phyloP scores from a whole-genome alignment of 768 basidiomycete species.

The Termitomyces sp. region DNA sequence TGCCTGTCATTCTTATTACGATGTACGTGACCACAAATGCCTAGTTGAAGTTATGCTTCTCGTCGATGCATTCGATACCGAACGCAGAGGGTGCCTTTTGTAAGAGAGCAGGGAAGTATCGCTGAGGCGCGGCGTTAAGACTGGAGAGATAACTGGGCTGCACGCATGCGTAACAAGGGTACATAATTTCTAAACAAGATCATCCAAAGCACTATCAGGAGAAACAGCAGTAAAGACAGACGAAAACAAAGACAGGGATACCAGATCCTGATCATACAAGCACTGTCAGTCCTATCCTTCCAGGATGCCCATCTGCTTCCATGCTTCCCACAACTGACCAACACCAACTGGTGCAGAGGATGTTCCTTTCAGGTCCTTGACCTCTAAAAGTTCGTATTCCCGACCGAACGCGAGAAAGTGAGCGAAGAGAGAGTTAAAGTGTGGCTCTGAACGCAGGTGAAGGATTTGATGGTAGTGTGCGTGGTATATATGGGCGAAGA shows the following conservation, averaged over 20 bases:
- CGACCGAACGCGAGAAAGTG: conserved; percentile 96
- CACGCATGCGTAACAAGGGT: neutral
- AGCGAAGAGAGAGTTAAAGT: conserved; percentile 96
- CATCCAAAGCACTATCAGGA: neutral
- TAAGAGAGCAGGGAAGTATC: neutral
- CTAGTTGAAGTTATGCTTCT: neutral
- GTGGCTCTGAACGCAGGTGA: conserved; percentile 90
- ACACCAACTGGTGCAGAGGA: conserved; percentile 61
- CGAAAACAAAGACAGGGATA: neutral
- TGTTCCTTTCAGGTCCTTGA: conserved; percentile 82
- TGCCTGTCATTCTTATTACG: neutral
- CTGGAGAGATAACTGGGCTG: neutral
- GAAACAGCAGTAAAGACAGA: neutral
- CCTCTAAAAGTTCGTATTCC: conserved; percentile 88
- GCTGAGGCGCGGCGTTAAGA: neutral
- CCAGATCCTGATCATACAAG: conserved; percentile 3
- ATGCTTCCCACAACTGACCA: conserved; percentile 81
- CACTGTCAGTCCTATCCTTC: conserved; percentile 31
- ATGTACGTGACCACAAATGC: neutral
- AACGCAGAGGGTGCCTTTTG: neutral
- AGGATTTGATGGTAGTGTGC: conserved; percentile 90
- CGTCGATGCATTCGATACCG: neutral
- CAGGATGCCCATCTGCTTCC: conserved; percentile 85
- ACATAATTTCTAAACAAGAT: no score
- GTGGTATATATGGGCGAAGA: conserved; percentile 98